These are phyloP conservation scores for Parsonsia alboflavescens DNA, from an alignment of 257 asterid species.

Conservation along the genomic window DNA sequence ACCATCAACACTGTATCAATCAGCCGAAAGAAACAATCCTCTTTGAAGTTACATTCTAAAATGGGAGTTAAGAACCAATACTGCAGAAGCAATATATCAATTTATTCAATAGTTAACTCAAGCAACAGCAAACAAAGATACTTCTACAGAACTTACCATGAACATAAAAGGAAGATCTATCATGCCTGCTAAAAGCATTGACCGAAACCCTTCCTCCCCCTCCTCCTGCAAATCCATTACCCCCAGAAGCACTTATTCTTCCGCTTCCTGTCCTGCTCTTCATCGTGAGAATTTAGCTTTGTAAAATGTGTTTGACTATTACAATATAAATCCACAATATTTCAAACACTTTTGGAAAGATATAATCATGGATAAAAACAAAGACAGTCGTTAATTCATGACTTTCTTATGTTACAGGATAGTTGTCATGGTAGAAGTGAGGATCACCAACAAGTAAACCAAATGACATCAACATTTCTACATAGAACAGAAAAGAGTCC, in stretches of 20 bases:
- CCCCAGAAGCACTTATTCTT: constrained; percentile 74
- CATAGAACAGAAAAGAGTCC: background rate
- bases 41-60: background rate
- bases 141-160: constrained; percentile 52
- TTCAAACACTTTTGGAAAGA: background rate
- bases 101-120: background rate
- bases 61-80: background rate
- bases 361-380: background rate
- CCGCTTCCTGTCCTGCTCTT: constrained; percentile 81
- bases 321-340: background rate
- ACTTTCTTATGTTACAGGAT: background rate
- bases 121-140: constrained; percentile 6
- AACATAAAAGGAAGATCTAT: constrained; percentile 51
- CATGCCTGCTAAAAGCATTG: constrained; percentile 69
- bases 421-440: background rate
- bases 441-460: background rate
- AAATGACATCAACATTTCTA: background rate
- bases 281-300: constrained; percentile 20
- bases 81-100: background rate
- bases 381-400: background rate
- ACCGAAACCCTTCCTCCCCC: constrained; percentile 94
- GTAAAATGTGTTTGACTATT: background rate
- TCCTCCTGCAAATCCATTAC: constrained; percentile 92
- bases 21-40: background rate
- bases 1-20: background rate